phyloP scores from a whole-genome alignment of 2,329 filamentous ascomycete species.

The Chaetomium sp. region DNA sequence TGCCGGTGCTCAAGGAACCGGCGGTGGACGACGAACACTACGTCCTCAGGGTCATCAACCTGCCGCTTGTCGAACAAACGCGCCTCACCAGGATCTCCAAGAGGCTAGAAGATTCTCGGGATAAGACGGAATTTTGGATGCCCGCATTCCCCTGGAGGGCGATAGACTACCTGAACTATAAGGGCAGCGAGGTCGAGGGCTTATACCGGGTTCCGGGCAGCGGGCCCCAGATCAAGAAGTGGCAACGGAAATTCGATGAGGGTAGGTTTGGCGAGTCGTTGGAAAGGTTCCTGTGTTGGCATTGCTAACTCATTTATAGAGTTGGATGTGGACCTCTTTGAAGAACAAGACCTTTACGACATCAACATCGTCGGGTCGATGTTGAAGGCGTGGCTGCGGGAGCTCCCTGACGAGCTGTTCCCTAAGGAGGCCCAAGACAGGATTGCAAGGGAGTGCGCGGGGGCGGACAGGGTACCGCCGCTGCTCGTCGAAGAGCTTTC shows the following conservation, averaged over 20 bases:
- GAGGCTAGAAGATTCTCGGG: conserved; percentile 79
- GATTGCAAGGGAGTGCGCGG: conserved; percentile 77
- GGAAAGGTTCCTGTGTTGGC: background rate
- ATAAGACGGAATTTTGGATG: conserved; percentile 99
- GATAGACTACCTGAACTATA: conserved; percentile 95
- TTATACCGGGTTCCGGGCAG: conserved; percentile 91
- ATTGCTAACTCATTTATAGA: conserved; percentile 52
- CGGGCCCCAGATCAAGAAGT: conserved; percentile 86
- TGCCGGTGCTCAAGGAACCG: conserved; percentile 65
- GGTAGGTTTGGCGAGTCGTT: conserved; percentile 48
- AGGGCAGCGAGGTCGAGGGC: conserved; percentile 90
- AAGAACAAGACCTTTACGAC: conserved; percentile 85
- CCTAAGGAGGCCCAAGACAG: conserved; percentile 80
- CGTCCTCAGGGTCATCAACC: conserved; percentile 79
- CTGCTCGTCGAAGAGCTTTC: conserved; percentile 89
- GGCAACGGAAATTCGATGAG: conserved; percentile 88
- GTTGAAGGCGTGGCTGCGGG: conserved; percentile 93
- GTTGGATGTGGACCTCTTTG: conserved; percentile 85
- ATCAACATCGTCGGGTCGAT: conserved; percentile 96
- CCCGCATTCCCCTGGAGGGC: conserved; percentile 92
- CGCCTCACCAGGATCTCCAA: conserved; percentile 90
- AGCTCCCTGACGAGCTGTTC: conserved; percentile 92
- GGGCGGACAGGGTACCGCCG: conserved; percentile 78
- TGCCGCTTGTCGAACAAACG: conserved; percentile 84
- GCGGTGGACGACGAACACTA: conserved; percentile 78